Base-by-base conservation (phyloP, 108 stramenopile species). In the Fistulifera pelliculosa region DNA sequence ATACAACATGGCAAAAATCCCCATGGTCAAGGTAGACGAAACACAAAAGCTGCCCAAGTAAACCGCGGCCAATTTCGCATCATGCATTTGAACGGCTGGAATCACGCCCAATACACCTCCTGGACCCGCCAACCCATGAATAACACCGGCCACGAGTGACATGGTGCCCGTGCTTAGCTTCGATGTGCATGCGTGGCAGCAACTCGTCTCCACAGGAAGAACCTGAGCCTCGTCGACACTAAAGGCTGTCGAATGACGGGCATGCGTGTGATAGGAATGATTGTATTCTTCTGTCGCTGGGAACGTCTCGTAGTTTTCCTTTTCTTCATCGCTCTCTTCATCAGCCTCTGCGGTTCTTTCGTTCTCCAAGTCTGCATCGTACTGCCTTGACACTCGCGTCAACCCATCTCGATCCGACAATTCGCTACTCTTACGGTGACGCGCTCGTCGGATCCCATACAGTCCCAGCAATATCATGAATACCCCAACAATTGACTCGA, bases 81-180 rank as follows among this genome's bases (percentile, higher is more conserved):
- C 61, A 27, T 79, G 74, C 53, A 85, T 47, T 54, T 85, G 75
- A 8, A 85, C 73, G 5, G 83, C 83, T 2, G 83, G 83, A 48
- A 85, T 66, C n/a, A 85, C 73, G n/a, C 83, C 83, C 35, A 85
- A 42, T 15, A 85, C 71, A 23, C 80, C 84, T 14, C 84, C 84
- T n/a, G 80, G 80, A 17, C 84, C 84, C 10, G 84, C 84, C 26
- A 81, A 54, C 11, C 84, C 84, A 56, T 85, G 84, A 58, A 85
- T 40, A 13, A 81, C 64, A 12, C 84, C 84, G 16, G 72, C 60
- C 2, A 60, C 27, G 2, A 83, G 13, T 16, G 82, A 72, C 38
- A 66, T 51, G 23, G 54, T 56, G 35, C 48, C 41, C 24, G 62
- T 42, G 12, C 56, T 56, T 13, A 56, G 19, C 39, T 27, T 51